phyloP scores from a whole-genome alignment of 352 stramenopile species.

The Phytophthora colocasiae region DNA sequence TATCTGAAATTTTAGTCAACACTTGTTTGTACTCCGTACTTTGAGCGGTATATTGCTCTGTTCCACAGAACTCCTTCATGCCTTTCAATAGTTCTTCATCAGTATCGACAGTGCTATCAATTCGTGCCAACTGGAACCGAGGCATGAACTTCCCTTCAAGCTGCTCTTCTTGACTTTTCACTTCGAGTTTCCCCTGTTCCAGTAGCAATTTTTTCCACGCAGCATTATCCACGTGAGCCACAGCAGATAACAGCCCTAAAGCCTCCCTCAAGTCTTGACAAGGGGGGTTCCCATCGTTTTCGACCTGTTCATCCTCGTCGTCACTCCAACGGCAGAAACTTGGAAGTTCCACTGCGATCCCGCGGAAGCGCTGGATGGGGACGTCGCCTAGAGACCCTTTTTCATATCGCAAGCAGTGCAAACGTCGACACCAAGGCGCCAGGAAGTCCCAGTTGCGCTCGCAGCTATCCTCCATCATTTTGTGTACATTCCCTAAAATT shows the following conservation, averaged over 20 bases:
- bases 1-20: constrained; percentile 24
- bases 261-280: constrained; percentile 22
- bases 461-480: constrained; percentile 8
- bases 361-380: constrained; percentile 20
- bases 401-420: constrained; percentile 19
- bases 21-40: constrained; percentile 25
- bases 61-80: constrained; percentile 28
- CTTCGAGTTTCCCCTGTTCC: constrained; percentile 10
- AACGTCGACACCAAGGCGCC: constrained; percentile 25
- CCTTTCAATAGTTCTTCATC: constrained; percentile 17
- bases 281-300: neutral
- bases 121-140: constrained; percentile 22
- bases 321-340: constrained; percentile 10
- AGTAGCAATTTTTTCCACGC: constrained; percentile 33
- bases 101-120: constrained; percentile 7
- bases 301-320: neutral
- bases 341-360: constrained; percentile 25
- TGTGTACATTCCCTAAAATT: too few relatives aligned
- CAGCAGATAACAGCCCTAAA: constrained; percentile 22
- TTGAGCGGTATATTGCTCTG: constrained; percentile 17
- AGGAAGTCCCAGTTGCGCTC: constrained; percentile 30
- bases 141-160: constrained; percentile 27
- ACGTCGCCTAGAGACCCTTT: constrained; percentile 14
- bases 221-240: constrained; percentile 36
- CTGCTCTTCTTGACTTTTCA: constrained; percentile 20